Evolutionary conservation across 177 flowering plant species (phyloP), one percentile per base, ranked within the genome.

Genomic region (Vitis hybrid): DNA sequence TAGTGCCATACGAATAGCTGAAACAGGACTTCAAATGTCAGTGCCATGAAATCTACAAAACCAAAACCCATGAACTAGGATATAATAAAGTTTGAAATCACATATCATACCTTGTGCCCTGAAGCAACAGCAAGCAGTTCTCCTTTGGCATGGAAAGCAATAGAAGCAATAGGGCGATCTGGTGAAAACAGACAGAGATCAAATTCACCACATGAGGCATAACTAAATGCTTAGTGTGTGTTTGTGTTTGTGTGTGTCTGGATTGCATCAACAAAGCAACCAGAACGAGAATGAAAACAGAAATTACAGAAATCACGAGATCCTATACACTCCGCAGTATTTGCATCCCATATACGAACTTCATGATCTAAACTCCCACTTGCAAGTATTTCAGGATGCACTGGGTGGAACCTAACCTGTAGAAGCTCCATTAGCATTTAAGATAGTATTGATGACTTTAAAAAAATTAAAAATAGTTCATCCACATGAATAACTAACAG

Each of bases 341-440:
- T 88, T 54, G 96, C 91, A 87, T 96, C 85, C 99, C 99, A 96
- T 39, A 96, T 69, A 48, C 93, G 94, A 85, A 96, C 98, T 81
- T 94, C 98, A 82, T 92, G 92, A 81, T 94, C 99, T 86, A 96
- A 84, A 76, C 99, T 96, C 29, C 99, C 99, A 84, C 99, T 96
- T 69, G 98, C 99, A 66, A 96, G 84, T 50, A 94, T 82, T 63
- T 91, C 93, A 50, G 97, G 85, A 76, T 77, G 78, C 79, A 87
- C 59, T 5, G 99, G 99, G 67, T 96, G 99, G 74, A 94, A 96
- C 76, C 99, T 88, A 73, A 94, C 99, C 99, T 96, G 97, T 54
- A 86, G 73, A 61, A 59, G 48, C 31, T 70, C 60, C 53, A 75
- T 55, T 49, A 78, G 69, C 19, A 29, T 18, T 49, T 14, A 39